Percentiles rank a stretch among this genome's conserved stretches.
These are phyloP conservation scores for Termitomyces sp. DNA, from an alignment of 768 basidiomycete species.

Conservation along the genomic window DNA sequence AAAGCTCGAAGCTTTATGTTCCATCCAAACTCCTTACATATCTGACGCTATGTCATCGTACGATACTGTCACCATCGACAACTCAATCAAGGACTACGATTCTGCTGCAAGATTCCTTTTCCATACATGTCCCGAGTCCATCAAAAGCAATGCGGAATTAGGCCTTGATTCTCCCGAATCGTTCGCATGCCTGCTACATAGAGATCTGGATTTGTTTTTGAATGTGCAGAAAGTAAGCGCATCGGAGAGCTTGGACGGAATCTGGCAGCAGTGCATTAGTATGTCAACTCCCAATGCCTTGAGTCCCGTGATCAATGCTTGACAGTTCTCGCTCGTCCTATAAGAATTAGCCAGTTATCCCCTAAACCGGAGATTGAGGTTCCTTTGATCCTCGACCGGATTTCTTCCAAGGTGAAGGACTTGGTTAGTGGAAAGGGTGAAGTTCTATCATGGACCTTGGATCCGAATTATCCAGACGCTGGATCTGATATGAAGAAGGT, in stretches of 20 bases:
- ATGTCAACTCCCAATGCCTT: background rate
- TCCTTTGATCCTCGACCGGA: background rate
- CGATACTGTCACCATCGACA: background rate
- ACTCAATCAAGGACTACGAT: background rate
- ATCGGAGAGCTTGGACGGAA: background rate
- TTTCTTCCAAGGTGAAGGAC: background rate
- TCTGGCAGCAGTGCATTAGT: background rate
- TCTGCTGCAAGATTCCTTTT: background rate
- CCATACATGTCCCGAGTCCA: background rate
- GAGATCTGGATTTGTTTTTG: background rate
- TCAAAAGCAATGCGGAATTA: background rate
- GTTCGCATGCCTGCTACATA: background rate
- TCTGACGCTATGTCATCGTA: background rate
- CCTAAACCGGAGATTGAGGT: background rate
- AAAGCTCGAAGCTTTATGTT: too few species aligned
- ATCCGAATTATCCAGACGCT: background rate
- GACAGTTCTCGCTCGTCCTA: background rate
- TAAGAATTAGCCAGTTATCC: too few species aligned
- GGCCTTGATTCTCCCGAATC: background rate
- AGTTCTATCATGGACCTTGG: background rate
- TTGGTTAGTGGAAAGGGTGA: background rate
- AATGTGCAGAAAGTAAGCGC: background rate
- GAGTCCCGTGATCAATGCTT: background rate
- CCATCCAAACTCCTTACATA: too few species aligned
- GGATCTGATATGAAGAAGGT: background rate